These are phyloP conservation scores for Elsinoe australis DNA, from an alignment of 2,329 filamentous ascomycete species.

Conservation along the genomic window DNA sequence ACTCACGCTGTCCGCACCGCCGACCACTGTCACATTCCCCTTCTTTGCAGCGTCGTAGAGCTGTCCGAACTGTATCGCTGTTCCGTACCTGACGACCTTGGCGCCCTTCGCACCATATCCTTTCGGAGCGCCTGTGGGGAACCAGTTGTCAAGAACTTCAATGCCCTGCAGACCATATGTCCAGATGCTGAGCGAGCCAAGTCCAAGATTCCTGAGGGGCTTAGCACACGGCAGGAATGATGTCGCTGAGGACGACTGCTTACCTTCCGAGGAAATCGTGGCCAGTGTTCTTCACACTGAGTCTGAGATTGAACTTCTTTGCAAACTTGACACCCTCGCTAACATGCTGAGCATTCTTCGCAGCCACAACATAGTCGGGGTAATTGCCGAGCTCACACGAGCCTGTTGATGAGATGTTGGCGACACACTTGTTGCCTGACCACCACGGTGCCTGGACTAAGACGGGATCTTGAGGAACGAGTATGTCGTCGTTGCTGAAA, in stretches of 20 bases:
- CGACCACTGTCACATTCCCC: constrained; percentile 15
- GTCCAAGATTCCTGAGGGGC: constrained; percentile 7
- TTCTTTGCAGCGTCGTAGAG: constrained; percentile 13
- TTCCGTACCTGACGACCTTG: constrained; percentile 8
- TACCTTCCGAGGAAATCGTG: constrained; percentile 24
- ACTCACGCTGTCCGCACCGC: constrained; percentile 14
- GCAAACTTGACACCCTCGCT: constrained; percentile 23
- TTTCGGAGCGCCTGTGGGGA: constrained; percentile 2
- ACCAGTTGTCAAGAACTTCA: constrained; percentile 14
- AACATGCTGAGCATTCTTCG: constrained; percentile 18
- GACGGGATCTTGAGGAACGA: constrained; percentile 12
- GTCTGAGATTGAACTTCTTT: constrained; percentile 20
- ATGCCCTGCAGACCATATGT: constrained; percentile 22
- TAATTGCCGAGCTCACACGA: constrained; percentile 21
- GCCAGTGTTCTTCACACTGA: constrained; percentile 24
- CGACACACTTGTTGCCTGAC: constrained; percentile 9
- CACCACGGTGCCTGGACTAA: constrained; percentile 8
- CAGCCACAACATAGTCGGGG: constrained; percentile 21
- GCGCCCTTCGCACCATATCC: neutral
- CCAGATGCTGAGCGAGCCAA: constrained; percentile 23
- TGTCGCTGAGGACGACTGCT: neutral
- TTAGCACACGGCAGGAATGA: neutral
- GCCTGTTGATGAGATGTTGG: constrained; percentile 7
- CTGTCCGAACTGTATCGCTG: neutral
- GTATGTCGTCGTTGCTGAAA: constrained; percentile 17